Percentiles rank a stretch among this genome's conserved stretches.
Evolutionary conservation across 2,329 filamentous ascomycete species (phyloP).

Genomic region (Colletotrichum somersetense): DNA sequence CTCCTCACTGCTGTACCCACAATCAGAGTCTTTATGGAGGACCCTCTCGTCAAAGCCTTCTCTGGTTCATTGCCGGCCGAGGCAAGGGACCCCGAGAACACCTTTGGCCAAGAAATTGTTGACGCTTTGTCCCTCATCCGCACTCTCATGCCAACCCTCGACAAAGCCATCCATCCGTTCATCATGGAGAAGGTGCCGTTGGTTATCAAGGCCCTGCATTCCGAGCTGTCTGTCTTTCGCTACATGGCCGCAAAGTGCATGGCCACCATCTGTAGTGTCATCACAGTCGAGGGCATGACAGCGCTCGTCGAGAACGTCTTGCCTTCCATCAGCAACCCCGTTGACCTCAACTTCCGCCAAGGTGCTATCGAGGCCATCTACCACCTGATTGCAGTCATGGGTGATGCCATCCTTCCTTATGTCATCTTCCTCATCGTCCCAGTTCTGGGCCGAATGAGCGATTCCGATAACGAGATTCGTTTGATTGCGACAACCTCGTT

Average conservation of each 20-base stretch:
- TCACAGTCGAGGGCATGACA: constrained; percentile 95
- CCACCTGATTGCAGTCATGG: constrained; percentile 98
- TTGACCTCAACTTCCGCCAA: constrained; percentile 90
- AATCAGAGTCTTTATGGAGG: constrained; percentile 83
- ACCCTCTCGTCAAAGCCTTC: constrained; percentile 82
- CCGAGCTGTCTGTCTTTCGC: constrained; percentile 88
- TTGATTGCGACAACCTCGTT: constrained; percentile 97
- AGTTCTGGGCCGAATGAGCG: constrained; percentile 96
- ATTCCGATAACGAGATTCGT: constrained; percentile 95
- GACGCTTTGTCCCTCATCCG: constrained; percentile 94
- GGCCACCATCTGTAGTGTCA: constrained; percentile 96
- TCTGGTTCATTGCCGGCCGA: constrained; percentile 77
- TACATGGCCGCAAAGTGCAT: constrained; percentile 98
- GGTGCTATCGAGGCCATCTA: constrained; percentile 96
- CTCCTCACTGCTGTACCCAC: constrained; percentile 89
- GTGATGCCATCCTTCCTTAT: constrained; percentile 93
- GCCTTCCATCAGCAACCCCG: constrained; percentile 89
- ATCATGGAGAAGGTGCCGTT: constrained; percentile 86
- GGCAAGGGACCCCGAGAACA: constrained; percentile 78
- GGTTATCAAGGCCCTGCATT: constrained; percentile 89
- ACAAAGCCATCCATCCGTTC: constrained; percentile 80
- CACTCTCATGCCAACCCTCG: constrained; percentile 91
- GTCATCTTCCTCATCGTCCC: constrained; percentile 99
- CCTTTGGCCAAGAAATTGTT: constrained; percentile 90
- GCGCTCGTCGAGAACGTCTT: constrained; percentile 93